Evolutionary conservation across 2,329 filamentous ascomycete genomes (phyloP).

Genomic region (Aulographum hederae): DNA sequence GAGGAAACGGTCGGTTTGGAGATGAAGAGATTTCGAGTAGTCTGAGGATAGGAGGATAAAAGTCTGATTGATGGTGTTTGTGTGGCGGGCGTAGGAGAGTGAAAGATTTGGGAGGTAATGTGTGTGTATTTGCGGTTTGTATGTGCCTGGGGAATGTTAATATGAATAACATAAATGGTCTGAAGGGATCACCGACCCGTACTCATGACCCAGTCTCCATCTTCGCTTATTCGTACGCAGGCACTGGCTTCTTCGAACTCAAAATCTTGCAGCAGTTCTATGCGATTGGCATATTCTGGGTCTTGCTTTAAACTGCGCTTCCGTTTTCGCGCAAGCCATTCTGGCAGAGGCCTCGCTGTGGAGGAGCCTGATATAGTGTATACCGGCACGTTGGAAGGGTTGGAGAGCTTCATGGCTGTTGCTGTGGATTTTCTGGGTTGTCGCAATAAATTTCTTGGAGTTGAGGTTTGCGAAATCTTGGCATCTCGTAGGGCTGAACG

Average conservation of each 20-base stretch:
- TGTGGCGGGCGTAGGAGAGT: slow-evolving; percentile 86
- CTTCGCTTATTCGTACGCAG: slow-evolving; percentile 78
- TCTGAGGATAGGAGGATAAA: slow-evolving; percentile 79
- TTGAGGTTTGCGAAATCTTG: no score
- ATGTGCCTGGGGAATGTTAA: slow-evolving; percentile 31
- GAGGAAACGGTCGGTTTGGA: slow-evolving; percentile 78
- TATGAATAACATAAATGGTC: slow-evolving; percentile 4
- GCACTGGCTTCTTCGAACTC: slow-evolving; percentile 91
- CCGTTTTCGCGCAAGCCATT: slow-evolving; percentile 81
- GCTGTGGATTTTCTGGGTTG: no score
- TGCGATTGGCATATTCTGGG: slow-evolving; percentile 76
- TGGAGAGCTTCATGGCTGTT: slow-evolving; percentile 71
- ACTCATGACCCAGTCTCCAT: slow-evolving; percentile 95
- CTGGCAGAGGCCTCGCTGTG: slow-evolving; percentile 71
- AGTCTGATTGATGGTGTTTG: slow-evolving; percentile 75
- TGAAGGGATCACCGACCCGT: slow-evolving; percentile 53
- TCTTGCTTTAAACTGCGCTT: slow-evolving; percentile 89
- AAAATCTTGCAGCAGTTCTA: slow-evolving; percentile 93
- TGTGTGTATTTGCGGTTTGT: slow-evolving; percentile 77
- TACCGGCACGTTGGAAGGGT: slow-evolving; percentile 67
- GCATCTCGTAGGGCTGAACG: no score
- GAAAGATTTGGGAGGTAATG: slow-evolving; percentile 87
- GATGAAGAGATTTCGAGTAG: slow-evolving; percentile 84
- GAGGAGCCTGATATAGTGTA: slow-evolving; percentile 91
- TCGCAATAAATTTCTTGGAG: no score